Conservation (phyloP, 768 basidiomycete species). For the Dioszegia hungarica region DNA sequence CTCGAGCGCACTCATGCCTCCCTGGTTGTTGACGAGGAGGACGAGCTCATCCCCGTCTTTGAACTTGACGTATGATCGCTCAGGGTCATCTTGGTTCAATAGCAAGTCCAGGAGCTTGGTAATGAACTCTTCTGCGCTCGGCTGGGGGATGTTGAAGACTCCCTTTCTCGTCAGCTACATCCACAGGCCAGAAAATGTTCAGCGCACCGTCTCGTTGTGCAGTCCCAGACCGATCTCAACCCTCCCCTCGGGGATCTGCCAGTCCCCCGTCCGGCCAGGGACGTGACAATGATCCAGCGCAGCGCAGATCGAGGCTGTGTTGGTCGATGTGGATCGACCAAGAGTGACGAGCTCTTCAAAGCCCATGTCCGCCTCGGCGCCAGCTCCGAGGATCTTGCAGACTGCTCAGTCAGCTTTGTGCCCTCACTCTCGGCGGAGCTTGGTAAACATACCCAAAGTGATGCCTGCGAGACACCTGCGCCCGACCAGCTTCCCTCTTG, state of each 20-base stretch:
- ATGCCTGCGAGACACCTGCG: constrained; percentile 54
- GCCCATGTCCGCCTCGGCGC: constrained; percentile 63
- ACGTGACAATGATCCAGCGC: constrained; percentile 88
- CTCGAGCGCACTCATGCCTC: constrained; percentile 78
- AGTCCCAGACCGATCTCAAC: constrained; percentile 82
- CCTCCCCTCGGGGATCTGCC: constrained; percentile 58
- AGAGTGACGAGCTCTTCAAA: constrained; percentile 65
- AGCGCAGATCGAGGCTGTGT: constrained; percentile 74
- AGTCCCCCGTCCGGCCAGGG: constrained; percentile 66
- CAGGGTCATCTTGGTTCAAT: constrained; percentile 64
- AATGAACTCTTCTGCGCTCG: constrained; percentile 65
- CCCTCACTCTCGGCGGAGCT: no score
- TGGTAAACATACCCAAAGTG: constrained; percentile 31
- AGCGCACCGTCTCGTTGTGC: constrained; percentile 79
- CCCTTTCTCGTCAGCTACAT: constrained; percentile 20
- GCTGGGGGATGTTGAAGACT: constrained; percentile 52
- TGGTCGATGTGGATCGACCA: constrained; percentile 63
- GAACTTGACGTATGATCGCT: constrained; percentile 55
- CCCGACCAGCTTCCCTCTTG: constrained; percentile 78
- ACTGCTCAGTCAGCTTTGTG: constrained; percentile 54
- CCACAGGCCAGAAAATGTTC: constrained; percentile 30
- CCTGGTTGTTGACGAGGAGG: constrained; percentile 80
- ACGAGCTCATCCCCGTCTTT: constrained; percentile 52
- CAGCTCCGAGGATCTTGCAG: constrained; percentile 85
- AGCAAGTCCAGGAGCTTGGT: constrained; percentile 66